A percentile compares a stretch with the other conserved stretches of the same genome.
Evolutionary conservation across 805 yeast genomes (phyloP).

Genomic region (Saccharomycopsis javanensis): DNA sequence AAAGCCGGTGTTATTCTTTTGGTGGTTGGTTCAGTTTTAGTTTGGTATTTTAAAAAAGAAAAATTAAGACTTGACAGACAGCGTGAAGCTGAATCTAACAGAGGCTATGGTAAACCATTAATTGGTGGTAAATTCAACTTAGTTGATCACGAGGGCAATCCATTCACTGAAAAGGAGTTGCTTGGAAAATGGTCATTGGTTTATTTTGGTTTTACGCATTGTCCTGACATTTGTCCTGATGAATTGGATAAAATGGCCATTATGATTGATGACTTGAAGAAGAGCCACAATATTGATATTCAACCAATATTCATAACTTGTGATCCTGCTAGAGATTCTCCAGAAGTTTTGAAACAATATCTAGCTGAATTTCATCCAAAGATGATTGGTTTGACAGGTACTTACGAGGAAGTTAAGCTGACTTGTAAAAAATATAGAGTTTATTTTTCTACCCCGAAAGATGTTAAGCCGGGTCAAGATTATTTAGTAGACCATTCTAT

Average conservation of each 20-base stretch:
- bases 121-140: constrained; percentile 86
- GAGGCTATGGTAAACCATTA: constrained; percentile 85
- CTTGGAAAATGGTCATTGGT: constrained; percentile 70
- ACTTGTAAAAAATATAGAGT: constrained; percentile 88
- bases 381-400: constrained; percentile 85
- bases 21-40: constrained; percentile 60
- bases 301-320: constrained; percentile 92
- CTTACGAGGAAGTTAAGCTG: constrained; percentile 73
- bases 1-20: constrained; percentile 63
- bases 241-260: constrained; percentile 86
- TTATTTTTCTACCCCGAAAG: constrained; percentile 93
- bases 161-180: constrained; percentile 70
- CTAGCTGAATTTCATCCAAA: constrained; percentile 82
- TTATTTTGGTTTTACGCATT: constrained; percentile 95
- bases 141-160: constrained; percentile 57
- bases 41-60: constrained; percentile 63
- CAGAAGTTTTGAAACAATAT: constrained; percentile 75
- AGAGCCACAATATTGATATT: constrained; percentile 42
- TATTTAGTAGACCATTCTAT: constrained; percentile 96
- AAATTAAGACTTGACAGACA: constrained; percentile 66
- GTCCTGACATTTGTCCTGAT: constrained; percentile 98
- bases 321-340: constrained; percentile 92
- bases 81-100: constrained; percentile 72
- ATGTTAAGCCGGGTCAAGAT: constrained; percentile 91
- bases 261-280: constrained; percentile 50